Evolutionary conservation across 2,329 filamentous ascomycete species (phyloP).

Genomic region (Botrytis tulipae): DNA sequence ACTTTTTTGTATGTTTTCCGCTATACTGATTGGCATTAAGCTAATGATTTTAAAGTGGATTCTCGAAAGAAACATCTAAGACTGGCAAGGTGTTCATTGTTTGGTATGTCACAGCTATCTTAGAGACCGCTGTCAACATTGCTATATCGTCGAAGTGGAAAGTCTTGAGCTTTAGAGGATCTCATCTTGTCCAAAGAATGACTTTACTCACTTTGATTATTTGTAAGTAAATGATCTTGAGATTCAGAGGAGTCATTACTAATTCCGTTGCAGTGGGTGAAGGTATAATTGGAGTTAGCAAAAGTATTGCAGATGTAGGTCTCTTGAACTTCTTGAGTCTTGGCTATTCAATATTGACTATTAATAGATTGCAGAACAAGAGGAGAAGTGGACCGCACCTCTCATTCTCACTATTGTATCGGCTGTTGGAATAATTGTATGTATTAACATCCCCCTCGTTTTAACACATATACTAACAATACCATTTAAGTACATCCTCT

Average conservation of each 20-base stretch:
- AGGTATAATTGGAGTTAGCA: conserved; percentile 32
- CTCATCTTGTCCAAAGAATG: conserved; percentile 58
- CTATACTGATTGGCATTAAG: no score
- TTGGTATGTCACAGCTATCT: conserved; percentile 31
- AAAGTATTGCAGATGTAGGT: conserved; percentile 29
- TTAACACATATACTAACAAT: not conserved
- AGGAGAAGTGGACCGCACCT: not conserved
- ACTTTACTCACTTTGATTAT: conserved; percentile 58
- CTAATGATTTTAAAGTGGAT: not conserved
- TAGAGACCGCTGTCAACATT: conserved; percentile 31
- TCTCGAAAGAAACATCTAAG: not conserved
- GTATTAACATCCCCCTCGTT: not conserved
- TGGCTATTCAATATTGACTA: not conserved
- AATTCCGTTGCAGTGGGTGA: conserved; percentile 28
- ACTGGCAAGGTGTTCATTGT: conserved; percentile 7
- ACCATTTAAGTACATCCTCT: conserved; percentile 29
- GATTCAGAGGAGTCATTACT: not conserved
- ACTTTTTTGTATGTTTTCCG: conserved; percentile 25
- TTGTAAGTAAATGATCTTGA: not conserved
- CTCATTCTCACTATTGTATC: conserved; percentile 9
- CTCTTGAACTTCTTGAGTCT: not conserved
- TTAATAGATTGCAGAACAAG: not conserved
- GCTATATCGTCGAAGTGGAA: conserved; percentile 28
- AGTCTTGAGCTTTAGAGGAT: conserved; percentile 53
- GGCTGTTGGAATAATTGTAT: conserved; percentile 16